Evolutionary conservation across 257 asterid genomes (phyloP).

Genomic region (Fraxinus quadrangulata): DNA sequence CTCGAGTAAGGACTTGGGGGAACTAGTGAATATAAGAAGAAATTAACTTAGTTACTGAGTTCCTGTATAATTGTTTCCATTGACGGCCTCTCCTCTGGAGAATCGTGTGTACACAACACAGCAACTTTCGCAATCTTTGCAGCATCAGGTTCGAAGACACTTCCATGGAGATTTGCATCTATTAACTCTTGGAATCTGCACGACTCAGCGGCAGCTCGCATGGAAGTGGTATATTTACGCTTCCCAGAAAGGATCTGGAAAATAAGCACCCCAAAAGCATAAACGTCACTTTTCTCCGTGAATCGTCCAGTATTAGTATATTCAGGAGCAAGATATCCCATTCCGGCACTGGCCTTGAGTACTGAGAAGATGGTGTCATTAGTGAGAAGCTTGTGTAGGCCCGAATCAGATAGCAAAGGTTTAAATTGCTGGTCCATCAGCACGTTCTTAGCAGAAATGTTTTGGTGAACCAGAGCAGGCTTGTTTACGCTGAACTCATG

Average conservation of each 20-base stretch:
- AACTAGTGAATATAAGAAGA: conserved; percentile 2
- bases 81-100: conserved; percentile 73
- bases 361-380: conserved; percentile 77
- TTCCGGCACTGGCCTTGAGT: conserved; percentile 87
- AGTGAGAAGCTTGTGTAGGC: conserved; percentile 85
- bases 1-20: conserved; percentile 1
- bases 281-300: conserved; percentile 83
- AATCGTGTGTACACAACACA: conserved; percentile 59
- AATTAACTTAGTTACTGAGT: conserved; percentile 31
- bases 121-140: conserved; percentile 55
- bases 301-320: conserved; percentile 81
- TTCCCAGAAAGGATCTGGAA: conserved; percentile 86
- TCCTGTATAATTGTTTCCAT: conserved; percentile 54
- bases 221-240: conserved; percentile 43
- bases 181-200: conserved; percentile 53
- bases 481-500: conserved; percentile 62
- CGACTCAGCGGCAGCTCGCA: conserved; percentile 59
- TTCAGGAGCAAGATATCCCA: conserved; percentile 96
- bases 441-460: conserved; percentile 76
- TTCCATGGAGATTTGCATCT: conserved; percentile 60
- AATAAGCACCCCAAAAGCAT: conserved; percentile 83
- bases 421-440: conserved; percentile 57
- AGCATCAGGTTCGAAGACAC: conserved; percentile 58
- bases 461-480: conserved; percentile 80
- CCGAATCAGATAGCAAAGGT: conserved; percentile 77